A percentile compares a stretch with the other conserved stretches of the same genome.
These are phyloP conservation scores for Tuber melanosporum DNA, from an alignment of 495 filamentous ascomycete genomes.

Conservation along the genomic window DNA sequence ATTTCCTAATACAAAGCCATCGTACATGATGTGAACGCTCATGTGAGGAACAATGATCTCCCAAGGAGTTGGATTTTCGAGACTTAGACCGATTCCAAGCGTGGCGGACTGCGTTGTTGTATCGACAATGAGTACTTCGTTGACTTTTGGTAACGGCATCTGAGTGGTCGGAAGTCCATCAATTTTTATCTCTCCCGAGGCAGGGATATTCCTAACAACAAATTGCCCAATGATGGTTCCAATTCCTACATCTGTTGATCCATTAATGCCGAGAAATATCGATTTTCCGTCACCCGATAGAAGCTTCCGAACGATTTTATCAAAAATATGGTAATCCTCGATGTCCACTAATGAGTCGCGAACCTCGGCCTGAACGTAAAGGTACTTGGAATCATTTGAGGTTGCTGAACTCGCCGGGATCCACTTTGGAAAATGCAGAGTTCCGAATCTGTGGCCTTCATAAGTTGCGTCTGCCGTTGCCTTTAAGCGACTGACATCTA, in stretches of 20 bases:
- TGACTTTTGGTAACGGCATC: slow-evolving; percentile 26
- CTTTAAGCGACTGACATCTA: slow-evolving; percentile 67
- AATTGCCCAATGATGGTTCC: slow-evolving; percentile 72
- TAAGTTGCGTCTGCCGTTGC: slow-evolving; percentile 76
- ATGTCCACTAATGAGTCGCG: slow-evolving; percentile 72
- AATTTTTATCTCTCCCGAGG: slow-evolving; percentile 74
- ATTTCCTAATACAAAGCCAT: slow-evolving; percentile 68
- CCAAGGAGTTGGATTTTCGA: slow-evolving; percentile 86
- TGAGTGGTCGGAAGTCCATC: slow-evolving; percentile 59
- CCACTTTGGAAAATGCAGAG: slow-evolving; percentile 71
- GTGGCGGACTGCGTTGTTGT: slow-evolving; percentile 63
- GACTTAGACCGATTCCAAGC: slow-evolving; percentile 62
- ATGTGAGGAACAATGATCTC: slow-evolving; percentile 70
- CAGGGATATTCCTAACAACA: slow-evolving; percentile 71
- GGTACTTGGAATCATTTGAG: slow-evolving; percentile 50
- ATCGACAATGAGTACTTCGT: slow-evolving; percentile 56
- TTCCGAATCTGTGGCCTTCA: slow-evolving; percentile 63
- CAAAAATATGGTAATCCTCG: slow-evolving; percentile 67
- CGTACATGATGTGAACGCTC: slow-evolving; percentile 66
- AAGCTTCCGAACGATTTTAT: slow-evolving; percentile 64
- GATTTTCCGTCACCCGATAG: slow-evolving; percentile 58
- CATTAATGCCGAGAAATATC: slow-evolving; percentile 63
- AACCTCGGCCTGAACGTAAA: slow-evolving; percentile 63
- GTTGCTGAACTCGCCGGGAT: slow-evolving; percentile 74
- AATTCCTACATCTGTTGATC: slow-evolving; percentile 76